A percentile compares a stretch with the other conserved stretches of the same genome.
Evolutionary conservation across 495 filamentous ascomycete genomes (phyloP).

Genomic region (Platismatia glauca): DNA sequence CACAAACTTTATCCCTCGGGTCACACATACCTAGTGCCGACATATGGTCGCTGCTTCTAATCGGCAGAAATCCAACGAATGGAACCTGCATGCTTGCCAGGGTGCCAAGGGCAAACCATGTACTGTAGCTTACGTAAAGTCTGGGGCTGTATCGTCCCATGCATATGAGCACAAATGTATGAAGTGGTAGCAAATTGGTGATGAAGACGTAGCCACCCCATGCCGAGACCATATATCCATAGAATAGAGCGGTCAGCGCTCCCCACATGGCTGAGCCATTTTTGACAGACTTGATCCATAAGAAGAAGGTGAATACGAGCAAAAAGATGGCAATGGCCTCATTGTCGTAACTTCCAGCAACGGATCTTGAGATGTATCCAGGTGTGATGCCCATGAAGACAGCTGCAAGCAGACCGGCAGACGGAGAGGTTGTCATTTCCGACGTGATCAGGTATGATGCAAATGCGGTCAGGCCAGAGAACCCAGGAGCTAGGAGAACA

Average conservation of each 20-base stretch:
- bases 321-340: slow-evolving; percentile 99
- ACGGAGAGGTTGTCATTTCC: slow-evolving; percentile 87
- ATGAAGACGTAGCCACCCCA: slow-evolving; percentile 99
- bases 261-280: slow-evolving; percentile 94
- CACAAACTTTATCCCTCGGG: background rate
- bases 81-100: slow-evolving; percentile 99
- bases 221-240: slow-evolving; percentile 99
- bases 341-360: slow-evolving; percentile 98
- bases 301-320: slow-evolving; percentile 95
- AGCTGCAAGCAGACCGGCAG: slow-evolving; percentile 89
- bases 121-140: slow-evolving; percentile 92
- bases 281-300: slow-evolving; percentile 99
- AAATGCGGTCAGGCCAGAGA: slow-evolving; percentile 89
- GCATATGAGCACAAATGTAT: slow-evolving; percentile 88
- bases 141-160: slow-evolving; percentile 96
- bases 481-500: slow-evolving; percentile 89
- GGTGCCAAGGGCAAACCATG: slow-evolving; percentile 95
- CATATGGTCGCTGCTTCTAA: slow-evolving; percentile 98
- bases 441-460: slow-evolving; percentile 94
- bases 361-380: slow-evolving; percentile 94
- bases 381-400: slow-evolving; percentile 96
- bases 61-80: slow-evolving; percentile 94
- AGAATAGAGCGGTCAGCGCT: slow-evolving; percentile 88
- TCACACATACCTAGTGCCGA: slow-evolving; percentile 69
- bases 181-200: slow-evolving; percentile 92